A percentile compares a stretch with the other conserved stretches of the same genome.
These are phyloP conservation scores for Baorangia bicolor DNA, from an alignment of 768 basidiomycete species.

Conservation along the genomic window DNA sequence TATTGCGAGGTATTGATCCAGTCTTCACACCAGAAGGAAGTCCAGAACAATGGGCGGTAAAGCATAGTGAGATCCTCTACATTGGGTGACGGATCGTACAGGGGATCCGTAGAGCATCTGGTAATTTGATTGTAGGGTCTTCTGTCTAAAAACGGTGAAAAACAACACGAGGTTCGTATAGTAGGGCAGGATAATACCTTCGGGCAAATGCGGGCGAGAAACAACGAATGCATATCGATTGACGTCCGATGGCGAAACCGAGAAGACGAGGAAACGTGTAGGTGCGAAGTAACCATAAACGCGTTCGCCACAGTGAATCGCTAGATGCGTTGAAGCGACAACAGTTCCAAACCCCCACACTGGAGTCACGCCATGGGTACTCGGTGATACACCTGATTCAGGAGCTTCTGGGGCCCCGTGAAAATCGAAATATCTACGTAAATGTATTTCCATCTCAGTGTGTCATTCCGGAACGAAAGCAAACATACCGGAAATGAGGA, in stretches of 20 bases:
- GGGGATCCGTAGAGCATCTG: conserved; percentile 55
- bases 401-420: conserved; percentile 45
- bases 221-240: conserved; percentile 56
- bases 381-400: conserved; percentile 35
- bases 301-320: conserved; percentile 53
- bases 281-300: conserved; percentile 65
- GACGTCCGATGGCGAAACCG: conserved; percentile 49
- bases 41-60: conserved; percentile 73
- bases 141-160: conserved; percentile 44
- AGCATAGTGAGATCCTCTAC: conserved; percentile 69
- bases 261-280: conserved; percentile 52
- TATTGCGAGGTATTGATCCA: conserved; percentile 57
- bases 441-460: background rate
- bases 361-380: conserved; percentile 61
- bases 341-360: conserved; percentile 74
- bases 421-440: conserved; percentile 68
- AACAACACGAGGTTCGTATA: background rate
- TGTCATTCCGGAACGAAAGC: background rate
- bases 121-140: conserved; percentile 68
- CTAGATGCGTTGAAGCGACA: conserved; percentile 46
- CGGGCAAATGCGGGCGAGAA: conserved; percentile 58
- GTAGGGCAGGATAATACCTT: conserved; percentile 37
- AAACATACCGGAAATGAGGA: conserved; percentile 38
- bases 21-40: conserved; percentile 73
- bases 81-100: conserved; percentile 46